Conservation (phyloP, 2,329 filamentous ascomycete species). For the Colletotrichum sansevieriae region DNA sequence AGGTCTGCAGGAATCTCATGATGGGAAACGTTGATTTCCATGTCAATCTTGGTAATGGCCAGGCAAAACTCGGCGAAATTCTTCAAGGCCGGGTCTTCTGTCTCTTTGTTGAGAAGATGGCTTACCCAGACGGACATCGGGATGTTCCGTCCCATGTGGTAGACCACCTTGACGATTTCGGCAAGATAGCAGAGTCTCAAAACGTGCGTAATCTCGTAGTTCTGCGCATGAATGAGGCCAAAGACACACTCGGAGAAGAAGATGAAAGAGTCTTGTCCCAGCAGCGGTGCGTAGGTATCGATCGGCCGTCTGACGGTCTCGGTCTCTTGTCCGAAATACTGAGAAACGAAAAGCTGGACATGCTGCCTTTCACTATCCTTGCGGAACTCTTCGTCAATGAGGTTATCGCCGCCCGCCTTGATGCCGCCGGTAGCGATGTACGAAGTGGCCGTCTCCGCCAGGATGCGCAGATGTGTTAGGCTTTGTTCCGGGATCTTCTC, state of each 20-base stretch:
- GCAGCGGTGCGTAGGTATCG: slow-evolving; percentile 67
- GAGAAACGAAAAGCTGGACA: slow-evolving; percentile 79
- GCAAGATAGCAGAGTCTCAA: slow-evolving; percentile 89
- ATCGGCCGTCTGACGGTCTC: slow-evolving; percentile 56
- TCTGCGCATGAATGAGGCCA: slow-evolving; percentile 75
- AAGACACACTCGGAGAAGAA: slow-evolving; percentile 86
- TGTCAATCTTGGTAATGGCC: slow-evolving; percentile 58
- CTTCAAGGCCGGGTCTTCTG: slow-evolving; percentile 61
- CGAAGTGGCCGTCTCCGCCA: slow-evolving; percentile 89
- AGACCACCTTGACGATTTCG: slow-evolving; percentile 87
- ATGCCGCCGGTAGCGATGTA: slow-evolving; percentile 84
- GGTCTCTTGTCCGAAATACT: slow-evolving; percentile 61
- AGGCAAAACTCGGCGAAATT: slow-evolving; percentile 70
- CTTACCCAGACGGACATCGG: slow-evolving; percentile 63
- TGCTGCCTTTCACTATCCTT: slow-evolving; percentile 79
- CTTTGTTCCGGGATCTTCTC: slow-evolving; percentile 87
- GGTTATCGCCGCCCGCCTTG: slow-evolving; percentile 69
- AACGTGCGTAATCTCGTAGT: slow-evolving; percentile 82
- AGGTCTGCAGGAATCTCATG: slow-evolving; percentile 47
- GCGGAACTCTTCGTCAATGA: slow-evolving; percentile 75
- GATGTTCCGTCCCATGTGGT: slow-evolving; percentile 69
- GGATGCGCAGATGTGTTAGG: slow-evolving; percentile 86
- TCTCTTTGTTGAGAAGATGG: slow-evolving; percentile 57
- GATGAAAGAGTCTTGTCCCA: slow-evolving; percentile 79
- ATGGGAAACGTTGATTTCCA: slow-evolving; percentile 55